phyloP scores from a whole-genome alignment of 371 early-diverging fungal species.

The Mortierella polycephala region DNA sequence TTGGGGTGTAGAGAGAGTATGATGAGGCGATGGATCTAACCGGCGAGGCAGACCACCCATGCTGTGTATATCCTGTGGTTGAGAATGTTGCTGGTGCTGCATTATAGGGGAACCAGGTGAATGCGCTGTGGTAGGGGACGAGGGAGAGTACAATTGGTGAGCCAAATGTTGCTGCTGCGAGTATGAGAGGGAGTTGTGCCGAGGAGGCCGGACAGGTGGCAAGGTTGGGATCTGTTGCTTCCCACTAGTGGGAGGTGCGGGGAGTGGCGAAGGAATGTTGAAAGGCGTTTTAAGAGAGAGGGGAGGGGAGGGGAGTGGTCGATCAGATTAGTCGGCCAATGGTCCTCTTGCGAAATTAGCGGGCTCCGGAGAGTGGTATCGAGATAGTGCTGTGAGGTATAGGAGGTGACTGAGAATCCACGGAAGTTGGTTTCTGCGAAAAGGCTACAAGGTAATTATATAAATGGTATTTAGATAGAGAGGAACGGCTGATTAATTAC shows the following conservation, averaged over 20 bases:
- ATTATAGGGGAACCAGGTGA: not conserved
- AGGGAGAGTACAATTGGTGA: not conserved
- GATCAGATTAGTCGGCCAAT: not conserved
- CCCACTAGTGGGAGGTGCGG: slow-evolving; percentile 36
- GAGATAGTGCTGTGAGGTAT: too few relatives aligned
- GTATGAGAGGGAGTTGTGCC: slow-evolving; percentile 4
- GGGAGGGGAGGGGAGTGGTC: not conserved
- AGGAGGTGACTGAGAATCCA: too few relatives aligned
- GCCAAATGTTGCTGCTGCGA: slow-evolving; percentile 5
- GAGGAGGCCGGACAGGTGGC: slow-evolving; percentile 19
- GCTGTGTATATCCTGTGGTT: slow-evolving; percentile 1
- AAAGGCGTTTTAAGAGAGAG: not conserved
- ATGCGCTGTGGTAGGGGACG: not conserved
- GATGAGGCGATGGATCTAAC: slow-evolving; percentile 7
- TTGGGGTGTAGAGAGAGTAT: slow-evolving; percentile 10
- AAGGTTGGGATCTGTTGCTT: slow-evolving; percentile 12
- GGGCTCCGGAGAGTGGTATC: too few relatives aligned
- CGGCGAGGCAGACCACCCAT: slow-evolving; percentile 9
- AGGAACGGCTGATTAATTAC: not conserved
- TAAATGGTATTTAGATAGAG: not conserved
- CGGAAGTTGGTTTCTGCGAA: too few relatives aligned
- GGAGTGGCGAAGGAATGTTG: slow-evolving; percentile 31
- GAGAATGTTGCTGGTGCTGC: slow-evolving; percentile 18
- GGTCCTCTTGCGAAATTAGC: too few relatives aligned
- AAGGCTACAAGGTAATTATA: not conserved